Evolutionary conservation across 352 stramenopile genomes (phyloP), one percentile per base, ranked within the genome.

Genomic region (Phytopythium ostracodes): DNA sequence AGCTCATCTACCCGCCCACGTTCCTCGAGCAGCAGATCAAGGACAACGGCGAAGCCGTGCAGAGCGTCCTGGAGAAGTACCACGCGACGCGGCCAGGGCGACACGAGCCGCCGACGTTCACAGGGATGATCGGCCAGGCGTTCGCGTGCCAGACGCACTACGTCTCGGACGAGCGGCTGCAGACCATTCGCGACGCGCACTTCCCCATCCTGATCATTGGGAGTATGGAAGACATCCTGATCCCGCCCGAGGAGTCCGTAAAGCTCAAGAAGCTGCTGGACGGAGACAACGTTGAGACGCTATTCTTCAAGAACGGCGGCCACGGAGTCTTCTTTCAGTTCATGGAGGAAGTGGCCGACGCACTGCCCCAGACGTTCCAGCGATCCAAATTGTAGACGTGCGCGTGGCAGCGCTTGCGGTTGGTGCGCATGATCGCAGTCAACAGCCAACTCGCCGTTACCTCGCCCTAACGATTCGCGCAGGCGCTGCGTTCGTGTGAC

Each of bases 61-160:
- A 77, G 44, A 57, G 70, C 38, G 52, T 76, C 31, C 46, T 79
- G n/a, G 66, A 35, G 40, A 71, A 67, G 31, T 80, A 80, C 4
- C 73, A 84, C 57, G 31, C 64, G 22, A 70, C 72, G 1, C 67
- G 65, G 8, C 66, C 74, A 20, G 64, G 56, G 4, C 60, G 63
- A 0, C 63, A 66, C 11, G 62, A 44, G 11, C 49, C 59, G n/a
- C 71, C 72, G 9, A 65, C 56, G 17, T 24, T 78, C 15, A 65
- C 68, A 22, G 79, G 76, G 7, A 60, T 76, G 49, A 22, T 80
- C 6, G 70, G 77, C 27, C 79, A 89, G 63, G 68, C 62, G 10
- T 60, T 82, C 18, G 81, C 81, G 27, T 76, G 79, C 27, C 62
- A 67, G 29, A 79, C 65, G 29, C 76, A 85, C 42, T 76, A 60